Conservation (phyloP, 257 asterid species). For the Solanum pennellii region DNA sequence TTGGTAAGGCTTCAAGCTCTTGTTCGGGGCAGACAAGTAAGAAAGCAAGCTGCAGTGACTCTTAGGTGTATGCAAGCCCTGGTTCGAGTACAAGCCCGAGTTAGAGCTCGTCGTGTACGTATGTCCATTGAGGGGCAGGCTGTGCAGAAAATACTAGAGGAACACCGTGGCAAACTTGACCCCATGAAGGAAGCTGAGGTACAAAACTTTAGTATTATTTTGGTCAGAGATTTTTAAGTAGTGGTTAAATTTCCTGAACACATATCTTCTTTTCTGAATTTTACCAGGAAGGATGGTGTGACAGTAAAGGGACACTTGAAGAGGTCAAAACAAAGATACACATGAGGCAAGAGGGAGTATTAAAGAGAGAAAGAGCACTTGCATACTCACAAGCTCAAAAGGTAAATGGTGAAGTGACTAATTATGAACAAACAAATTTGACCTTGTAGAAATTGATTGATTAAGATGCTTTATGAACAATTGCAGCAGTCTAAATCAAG, state of each 20-base stretch:
- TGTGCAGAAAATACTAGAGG: slow-evolving; percentile 64
- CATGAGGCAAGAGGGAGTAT: slow-evolving; percentile 82
- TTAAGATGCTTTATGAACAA: not conserved
- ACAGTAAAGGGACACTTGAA: slow-evolving; percentile 67
- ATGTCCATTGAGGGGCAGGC: slow-evolving; percentile 88
- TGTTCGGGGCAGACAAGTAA: slow-evolving; percentile 78
- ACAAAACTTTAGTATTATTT: not conserved
- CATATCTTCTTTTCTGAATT: not conserved
- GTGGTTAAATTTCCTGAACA: not conserved
- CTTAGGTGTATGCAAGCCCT: slow-evolving; percentile 98
- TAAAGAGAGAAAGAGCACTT: slow-evolving; percentile 86
- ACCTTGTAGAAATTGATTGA: not conserved
- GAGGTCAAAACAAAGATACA: slow-evolving; percentile 74
- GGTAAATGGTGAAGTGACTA: slow-evolving; percentile 19
- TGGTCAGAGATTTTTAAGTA: not conserved
- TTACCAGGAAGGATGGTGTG: slow-evolving; percentile 90
- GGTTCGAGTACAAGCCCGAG: slow-evolving; percentile 89
- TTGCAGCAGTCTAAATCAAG: slow-evolving; percentile 44
- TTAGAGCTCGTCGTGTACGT: slow-evolving; percentile 84
- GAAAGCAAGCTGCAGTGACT: slow-evolving; percentile 93
- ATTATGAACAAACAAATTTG: not conserved
- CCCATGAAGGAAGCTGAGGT: slow-evolving; percentile 80
- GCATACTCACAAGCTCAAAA: slow-evolving; percentile 73
- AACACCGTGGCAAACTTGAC: slow-evolving; percentile 39
- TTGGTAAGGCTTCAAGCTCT: slow-evolving; percentile 95